These are phyloP conservation scores for Globisporangium rhizosaccharum DNA, from an alignment of 352 stramenopile species.

Conservation along the genomic window DNA sequence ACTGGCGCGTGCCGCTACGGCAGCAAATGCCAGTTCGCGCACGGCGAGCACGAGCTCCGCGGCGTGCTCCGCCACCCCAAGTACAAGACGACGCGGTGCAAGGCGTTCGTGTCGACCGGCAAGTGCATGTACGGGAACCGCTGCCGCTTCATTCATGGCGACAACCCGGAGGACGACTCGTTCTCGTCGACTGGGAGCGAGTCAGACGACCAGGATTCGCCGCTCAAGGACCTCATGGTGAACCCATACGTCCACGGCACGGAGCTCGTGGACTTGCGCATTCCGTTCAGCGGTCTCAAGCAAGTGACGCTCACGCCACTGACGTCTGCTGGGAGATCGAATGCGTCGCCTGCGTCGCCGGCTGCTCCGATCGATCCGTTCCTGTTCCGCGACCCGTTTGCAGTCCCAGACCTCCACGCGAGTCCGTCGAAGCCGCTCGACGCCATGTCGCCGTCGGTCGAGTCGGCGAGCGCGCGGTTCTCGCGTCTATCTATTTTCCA, in stretches of 20 bases:
- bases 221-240: conserved; percentile 47
- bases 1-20: conserved; percentile 85
- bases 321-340: conserved; percentile 33
- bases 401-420: conserved; percentile 25
- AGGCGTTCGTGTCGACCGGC: conserved; percentile 80
- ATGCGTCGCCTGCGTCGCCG: conserved; percentile 17
- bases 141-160: conserved; percentile 85
- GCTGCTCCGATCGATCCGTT: conserved; percentile 11
- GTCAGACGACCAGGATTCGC: conserved; percentile 52
- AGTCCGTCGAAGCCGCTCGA: background rate
- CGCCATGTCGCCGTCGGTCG: conserved; percentile 9
- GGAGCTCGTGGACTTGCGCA: conserved; percentile 54
- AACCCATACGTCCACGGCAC: conserved; percentile 62
- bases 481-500: conserved; percentile 80
- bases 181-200: conserved; percentile 61
- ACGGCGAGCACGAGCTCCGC: conserved; percentile 80
- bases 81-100: conserved; percentile 91
- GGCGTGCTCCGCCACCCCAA: conserved; percentile 85
- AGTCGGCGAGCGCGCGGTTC: conserved; percentile 38
- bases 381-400: conserved; percentile 49
- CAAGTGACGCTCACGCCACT: conserved; percentile 55
- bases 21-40: conserved; percentile 88
- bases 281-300: conserved; percentile 63
- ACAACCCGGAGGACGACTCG: conserved; percentile 39
- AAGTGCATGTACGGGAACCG: conserved; percentile 85